Conservation (phyloP, 75 land plant genomes). For the Ceratopteris richardii region DNA sequence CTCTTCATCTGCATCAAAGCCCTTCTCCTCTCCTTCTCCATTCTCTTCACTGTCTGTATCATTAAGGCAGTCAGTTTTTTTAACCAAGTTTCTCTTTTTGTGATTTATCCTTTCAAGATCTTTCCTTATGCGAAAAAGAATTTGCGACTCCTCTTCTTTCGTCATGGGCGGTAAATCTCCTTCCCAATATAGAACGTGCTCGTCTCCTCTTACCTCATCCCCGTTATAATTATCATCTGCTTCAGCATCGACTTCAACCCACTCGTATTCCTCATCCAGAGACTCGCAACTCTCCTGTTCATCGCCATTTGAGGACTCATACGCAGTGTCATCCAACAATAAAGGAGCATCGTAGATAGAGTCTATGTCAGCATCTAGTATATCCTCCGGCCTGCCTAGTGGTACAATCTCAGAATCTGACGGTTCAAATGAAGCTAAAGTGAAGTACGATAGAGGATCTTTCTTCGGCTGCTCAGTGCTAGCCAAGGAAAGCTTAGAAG, state of each 20-base stretch:
- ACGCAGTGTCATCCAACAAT: neutral
- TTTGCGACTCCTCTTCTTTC: slow-evolving; percentile 6
- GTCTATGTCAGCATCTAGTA: too few relatives aligned
- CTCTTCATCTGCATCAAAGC: slow-evolving; percentile 1
- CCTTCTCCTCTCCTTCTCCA: slow-evolving; percentile 2
- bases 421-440: neutral
- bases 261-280: neutral
- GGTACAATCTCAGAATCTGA: neutral
- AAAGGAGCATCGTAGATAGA: neutral
- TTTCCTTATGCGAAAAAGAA: neutral
- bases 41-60: slow-evolving; percentile 1
- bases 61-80: neutral
- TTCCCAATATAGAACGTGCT: slow-evolving; percentile 13
- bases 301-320: neutral
- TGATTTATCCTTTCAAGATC: slow-evolving; percentile 3
- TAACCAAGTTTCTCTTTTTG: neutral
- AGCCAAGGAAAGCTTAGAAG: neutral
- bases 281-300: neutral
- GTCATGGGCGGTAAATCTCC: slow-evolving; percentile 13
- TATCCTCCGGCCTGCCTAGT: too few relatives aligned
- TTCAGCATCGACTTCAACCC: neutral
- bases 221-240: neutral
- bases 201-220: slow-evolving; percentile 12
- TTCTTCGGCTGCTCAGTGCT: neutral
- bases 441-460: neutral